Evolutionary conservation across 2,329 filamentous ascomycete genomes (phyloP).

Genomic region (Fusarium miscanthi): DNA sequence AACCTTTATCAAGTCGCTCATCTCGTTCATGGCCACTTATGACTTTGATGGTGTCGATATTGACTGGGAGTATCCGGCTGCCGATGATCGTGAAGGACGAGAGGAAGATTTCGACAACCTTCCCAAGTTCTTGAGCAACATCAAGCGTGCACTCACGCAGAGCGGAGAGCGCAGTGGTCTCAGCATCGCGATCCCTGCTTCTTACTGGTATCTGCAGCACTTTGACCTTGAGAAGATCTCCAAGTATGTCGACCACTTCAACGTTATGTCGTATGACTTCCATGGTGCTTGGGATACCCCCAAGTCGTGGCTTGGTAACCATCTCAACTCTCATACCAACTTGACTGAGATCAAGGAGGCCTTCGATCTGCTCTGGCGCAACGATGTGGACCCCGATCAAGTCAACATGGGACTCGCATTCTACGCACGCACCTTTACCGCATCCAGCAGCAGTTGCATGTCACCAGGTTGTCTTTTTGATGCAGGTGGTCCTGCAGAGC

Average conservation of each 20-base stretch:
- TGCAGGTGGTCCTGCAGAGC: neutral
- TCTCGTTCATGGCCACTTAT: conserved; percentile 34
- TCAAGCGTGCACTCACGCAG: conserved; percentile 5
- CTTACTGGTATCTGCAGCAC: neutral
- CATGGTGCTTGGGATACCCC: conserved; percentile 1
- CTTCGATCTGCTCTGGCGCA: conserved; percentile 18
- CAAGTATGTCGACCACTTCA: neutral
- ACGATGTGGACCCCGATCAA: neutral
- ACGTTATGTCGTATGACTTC: neutral
- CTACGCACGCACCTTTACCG: conserved; percentile 4
- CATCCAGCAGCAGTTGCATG: neutral
- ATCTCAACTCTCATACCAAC: conserved; percentile 29
- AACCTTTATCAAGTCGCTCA: conserved; percentile 6
- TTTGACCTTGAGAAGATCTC: neutral
- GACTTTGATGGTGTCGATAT: conserved; percentile 46
- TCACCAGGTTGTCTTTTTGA: neutral
- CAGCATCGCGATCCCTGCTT: conserved; percentile 27
- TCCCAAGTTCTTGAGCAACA: conserved; percentile 25
- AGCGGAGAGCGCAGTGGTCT: conserved; percentile 30
- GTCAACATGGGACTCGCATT: conserved; percentile 26
- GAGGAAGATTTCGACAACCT: conserved; percentile 51
- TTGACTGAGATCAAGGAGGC: conserved; percentile 10
- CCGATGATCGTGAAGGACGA: conserved; percentile 37
- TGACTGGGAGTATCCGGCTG: conserved; percentile 47
- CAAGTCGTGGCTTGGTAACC: neutral